Conservation (phyloP, 257 asterid genomes). For the Solanum pinnatisectum region DNA sequence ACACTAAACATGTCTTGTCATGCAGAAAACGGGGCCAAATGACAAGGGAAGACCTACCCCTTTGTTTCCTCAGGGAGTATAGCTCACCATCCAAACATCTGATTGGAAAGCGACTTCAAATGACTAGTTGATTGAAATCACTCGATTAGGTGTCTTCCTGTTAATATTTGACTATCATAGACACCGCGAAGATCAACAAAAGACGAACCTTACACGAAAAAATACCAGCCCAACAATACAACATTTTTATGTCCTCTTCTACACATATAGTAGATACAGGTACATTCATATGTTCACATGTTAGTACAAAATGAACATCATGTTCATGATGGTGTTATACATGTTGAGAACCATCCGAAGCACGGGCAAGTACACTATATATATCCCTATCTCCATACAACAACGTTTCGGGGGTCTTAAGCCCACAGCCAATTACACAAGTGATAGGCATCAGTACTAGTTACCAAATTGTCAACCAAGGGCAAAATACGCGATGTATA, state of each 20-base stretch:
- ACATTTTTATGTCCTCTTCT: no score
- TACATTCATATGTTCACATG: background rate
- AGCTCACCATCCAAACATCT: background rate
- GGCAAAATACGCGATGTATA: constrained; percentile 12
- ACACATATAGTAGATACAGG: background rate
- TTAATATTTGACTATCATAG: no score
- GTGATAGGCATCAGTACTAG: constrained; percentile 31
- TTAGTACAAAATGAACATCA: background rate
- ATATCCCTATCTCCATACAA: constrained; percentile 26
- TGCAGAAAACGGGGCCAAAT: background rate
- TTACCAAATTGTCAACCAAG: constrained; percentile 21
- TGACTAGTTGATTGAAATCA: no score
- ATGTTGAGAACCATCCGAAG: background rate
- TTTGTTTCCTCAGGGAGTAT: background rate
- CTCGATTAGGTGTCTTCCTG: no score
- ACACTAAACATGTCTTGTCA: background rate
- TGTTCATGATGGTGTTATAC: background rate
- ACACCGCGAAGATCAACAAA: no score
- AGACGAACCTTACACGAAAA: no score
- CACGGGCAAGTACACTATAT: background rate
- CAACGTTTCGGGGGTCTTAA: constrained; percentile 49
- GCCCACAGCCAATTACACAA: constrained; percentile 56
- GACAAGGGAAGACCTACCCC: background rate
- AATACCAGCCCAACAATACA: no score
- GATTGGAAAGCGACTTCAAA: background rate